Evolutionary conservation across 805 yeast genomes (phyloP), one percentile per base, ranked within the genome.

Genomic region (Ogataea polymorpha): DNA sequence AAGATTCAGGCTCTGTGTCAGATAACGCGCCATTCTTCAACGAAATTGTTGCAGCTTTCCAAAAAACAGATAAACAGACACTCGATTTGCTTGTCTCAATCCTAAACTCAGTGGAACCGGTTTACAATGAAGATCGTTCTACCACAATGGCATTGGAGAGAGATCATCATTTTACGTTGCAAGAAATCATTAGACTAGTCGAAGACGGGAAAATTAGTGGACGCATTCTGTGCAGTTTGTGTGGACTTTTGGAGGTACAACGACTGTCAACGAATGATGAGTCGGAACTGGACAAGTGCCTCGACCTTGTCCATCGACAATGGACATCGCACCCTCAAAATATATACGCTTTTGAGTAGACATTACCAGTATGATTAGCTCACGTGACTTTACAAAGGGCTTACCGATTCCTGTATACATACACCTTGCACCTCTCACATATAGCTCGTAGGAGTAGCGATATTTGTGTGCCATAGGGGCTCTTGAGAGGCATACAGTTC

Each of bases 311-410:
- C 12, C 43, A 45, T 23, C 15, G 37, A 12, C 42, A 55, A 21
- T 65, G 68, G 69, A 23, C 26, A 2, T 13, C 25, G 3, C 49
- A 56, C 27, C 20, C 61, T 3, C 53, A 59, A 21, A 64, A 62
- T 42, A 41, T 60, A 17, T 65, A 64, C 46, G 64, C 66, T 4
- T 62, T 63, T 44, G 70, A 66, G 48, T 66, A 18, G n/a, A n/a
- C n/a, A n/a, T n/a, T n/a, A n/a, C n/a, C n/a, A n/a, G n/a, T n/a
- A n/a, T n/a, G n/a, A n/a, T n/a, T n/a, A n/a, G n/a, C n/a, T n/a
- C 43, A 40, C 43, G 43, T 40, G 43, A 34, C 17, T 13, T 18
- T 1, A n/a, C 12, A 6, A 11, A 34, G 39, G 43, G 43, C 12
- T 11, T 6, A 16, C 18, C 7, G 5, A 14, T 11, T 12, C 23